A percentile compares a stretch with the other conserved stretches of the same genome.
Conservation (phyloP, 2,329 filamentous ascomycete genomes). For the Podosphaera leucotricha region DNA sequence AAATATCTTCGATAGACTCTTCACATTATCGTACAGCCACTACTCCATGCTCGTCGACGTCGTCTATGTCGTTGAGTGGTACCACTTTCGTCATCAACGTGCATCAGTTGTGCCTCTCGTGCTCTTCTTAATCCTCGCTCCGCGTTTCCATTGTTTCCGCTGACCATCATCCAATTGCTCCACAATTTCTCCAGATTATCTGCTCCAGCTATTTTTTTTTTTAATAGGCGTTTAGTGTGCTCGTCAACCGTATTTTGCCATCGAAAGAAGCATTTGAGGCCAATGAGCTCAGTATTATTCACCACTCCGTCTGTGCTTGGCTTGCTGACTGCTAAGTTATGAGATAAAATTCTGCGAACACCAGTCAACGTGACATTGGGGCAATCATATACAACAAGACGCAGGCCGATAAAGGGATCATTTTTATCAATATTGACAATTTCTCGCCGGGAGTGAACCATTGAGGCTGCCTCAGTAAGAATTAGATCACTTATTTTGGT, state of each 20-base stretch:
- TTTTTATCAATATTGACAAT: constrained; percentile 11
- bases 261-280: constrained; percentile 80
- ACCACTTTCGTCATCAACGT: constrained; percentile 56
- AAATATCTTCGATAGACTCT: background rate
- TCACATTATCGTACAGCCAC: constrained; percentile 43
- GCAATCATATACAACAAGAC: constrained; percentile 75
- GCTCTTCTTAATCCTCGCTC: constrained; percentile 51
- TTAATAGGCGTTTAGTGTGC: constrained; percentile 65
- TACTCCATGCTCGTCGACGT: constrained; percentile 38
- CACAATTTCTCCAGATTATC: constrained; percentile 69
- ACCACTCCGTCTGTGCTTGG: constrained; percentile 14
- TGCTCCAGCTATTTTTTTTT: constrained; percentile 52
- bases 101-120: constrained; percentile 56
- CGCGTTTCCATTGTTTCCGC: constrained; percentile 53
- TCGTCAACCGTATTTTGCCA: constrained; percentile 92
- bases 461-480: constrained; percentile 62
- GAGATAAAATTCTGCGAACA: constrained; percentile 61
- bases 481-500: constrained; percentile 73
- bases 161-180: constrained; percentile 84
- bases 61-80: constrained; percentile 21
- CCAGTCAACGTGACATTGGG: constrained; percentile 82
- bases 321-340: constrained; percentile 52
- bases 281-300: constrained; percentile 58
- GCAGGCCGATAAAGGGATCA: constrained; percentile 28
- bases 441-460: constrained; percentile 40